Base-by-base conservation (phyloP, 148 eudicot species). In the Rheum nobile region DNA sequence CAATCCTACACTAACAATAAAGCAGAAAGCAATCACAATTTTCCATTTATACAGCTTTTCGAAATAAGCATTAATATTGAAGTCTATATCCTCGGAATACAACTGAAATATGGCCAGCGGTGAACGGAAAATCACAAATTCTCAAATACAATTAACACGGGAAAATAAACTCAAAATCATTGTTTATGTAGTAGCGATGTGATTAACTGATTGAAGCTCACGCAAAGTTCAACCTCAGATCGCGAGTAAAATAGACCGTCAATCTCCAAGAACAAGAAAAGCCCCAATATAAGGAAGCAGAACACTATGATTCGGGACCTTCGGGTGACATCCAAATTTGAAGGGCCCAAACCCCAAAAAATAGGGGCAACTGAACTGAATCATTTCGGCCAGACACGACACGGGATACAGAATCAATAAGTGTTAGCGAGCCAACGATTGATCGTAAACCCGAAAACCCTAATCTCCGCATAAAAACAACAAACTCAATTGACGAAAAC, bases 401-500 rank as follows among this genome's bases (percentile, higher is more conserved):
- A 57, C 2, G 52, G 0, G 41, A 54, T 55, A 77, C 69, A 52
- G 28, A 80, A 38, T 69, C 69, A 24, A 74, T 19, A 24, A 11
- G 72, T 21, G 39, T 39, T 39, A 9, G 41, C 17, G 48, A 39
- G 39, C 47, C 47, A 26, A 17, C 52, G 14, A 63, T 63, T 31
- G 39, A 63, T 32, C 39, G 39, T 63, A 26, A 63, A 31, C 22
- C 48, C 46, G 65, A 78, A 85, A 83, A 85, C 85, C 88, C 88
- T 79, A 84, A 67, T 63, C n/a, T 24, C 21, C 38, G 35, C 38
- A 28, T 6, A 50, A 14, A 65, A 70, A n/a, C 50, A 26, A 69
- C 1, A n/a, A 22, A 59, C 67, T 19, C 32, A 77, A 34, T 39
- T 6, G 26, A 28, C 5, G 54, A 38, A 68, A 57, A 74, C 37